A percentile compares a stretch with the other conserved stretches of the same genome.
These are phyloP conservation scores for Blepharisma undulans DNA, from an alignment of 169 alveolate species.

Conservation along the genomic window DNA sequence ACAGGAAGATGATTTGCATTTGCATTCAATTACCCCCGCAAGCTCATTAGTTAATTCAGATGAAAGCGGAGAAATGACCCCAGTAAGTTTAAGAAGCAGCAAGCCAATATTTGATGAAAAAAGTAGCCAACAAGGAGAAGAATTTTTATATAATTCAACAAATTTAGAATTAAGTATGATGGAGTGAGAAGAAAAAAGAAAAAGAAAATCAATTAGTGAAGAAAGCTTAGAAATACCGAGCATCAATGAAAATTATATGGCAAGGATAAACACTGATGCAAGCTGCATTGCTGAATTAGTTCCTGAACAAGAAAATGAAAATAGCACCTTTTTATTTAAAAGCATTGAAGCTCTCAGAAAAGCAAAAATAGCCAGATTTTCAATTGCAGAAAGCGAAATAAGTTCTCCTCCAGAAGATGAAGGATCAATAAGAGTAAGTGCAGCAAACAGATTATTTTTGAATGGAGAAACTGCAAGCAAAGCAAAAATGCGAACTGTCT, in stretches of 20 bases:
- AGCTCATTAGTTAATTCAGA: not conserved
- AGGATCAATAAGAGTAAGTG: conserved; percentile 1
- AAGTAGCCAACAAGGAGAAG: not conserved
- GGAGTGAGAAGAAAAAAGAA: not conserved
- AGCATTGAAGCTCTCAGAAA: conserved; percentile 25
- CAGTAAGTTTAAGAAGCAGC: not conserved
- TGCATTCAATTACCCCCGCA: conserved; percentile 20
- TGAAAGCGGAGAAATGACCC: not conserved
- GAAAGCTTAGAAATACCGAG: not conserved
- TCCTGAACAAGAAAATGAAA: conserved; percentile 17
- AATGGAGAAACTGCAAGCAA: conserved; percentile 35
- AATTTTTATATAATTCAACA: not conserved
- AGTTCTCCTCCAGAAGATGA: conserved; percentile 36
- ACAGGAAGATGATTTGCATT: not conserved
- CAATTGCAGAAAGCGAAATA: not conserved
- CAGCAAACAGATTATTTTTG: conserved; percentile 4
- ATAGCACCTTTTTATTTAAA: not conserved
- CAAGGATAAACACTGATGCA: not conserved
- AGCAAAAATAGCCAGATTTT: conserved; percentile 1
- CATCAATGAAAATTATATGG: not conserved
- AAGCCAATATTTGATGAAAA: not conserved
- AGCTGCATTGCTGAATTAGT: not conserved
- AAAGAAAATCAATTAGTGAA: not conserved
- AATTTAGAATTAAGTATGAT: not conserved
- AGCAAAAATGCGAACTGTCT: not conserved